Evolutionary conservation across 768 basidiomycete genomes (phyloP).

Genomic region (Tulasnella sp.): DNA sequence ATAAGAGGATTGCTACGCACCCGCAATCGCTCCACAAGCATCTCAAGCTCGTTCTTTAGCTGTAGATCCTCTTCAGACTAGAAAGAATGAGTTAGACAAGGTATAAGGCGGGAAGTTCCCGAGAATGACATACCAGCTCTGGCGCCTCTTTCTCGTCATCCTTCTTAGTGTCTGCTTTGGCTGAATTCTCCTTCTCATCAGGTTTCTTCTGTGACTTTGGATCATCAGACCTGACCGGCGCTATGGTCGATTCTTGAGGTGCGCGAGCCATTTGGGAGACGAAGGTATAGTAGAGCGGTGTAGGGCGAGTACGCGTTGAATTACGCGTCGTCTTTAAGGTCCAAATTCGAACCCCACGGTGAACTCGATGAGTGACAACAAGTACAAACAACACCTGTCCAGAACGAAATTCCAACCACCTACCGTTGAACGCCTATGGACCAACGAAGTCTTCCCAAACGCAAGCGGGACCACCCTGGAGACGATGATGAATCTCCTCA

Average conservation of each 20-base stretch:
- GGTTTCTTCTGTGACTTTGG: conserved; percentile 59
- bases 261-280: conserved; percentile 17
- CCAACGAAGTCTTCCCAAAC: too few relatives aligned
- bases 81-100: background rate
- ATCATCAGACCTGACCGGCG: conserved; percentile 59
- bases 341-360: conserved; percentile 2
- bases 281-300: conserved; percentile 14
- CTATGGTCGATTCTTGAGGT: conserved; percentile 23
- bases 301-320: conserved; percentile 4
- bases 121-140: conserved; percentile 58
- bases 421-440: conserved; percentile 11
- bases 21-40: conserved; percentile 90
- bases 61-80: conserved; percentile 94
- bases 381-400: background rate
- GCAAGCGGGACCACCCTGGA: conserved; percentile 70
- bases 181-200: conserved; percentile 38
- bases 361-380: background rate
- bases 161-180: conserved; percentile 47
- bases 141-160: conserved; percentile 52
- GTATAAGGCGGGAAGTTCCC: background rate
- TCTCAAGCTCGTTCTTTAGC: conserved; percentile 88
- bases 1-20: conserved; percentile 38
- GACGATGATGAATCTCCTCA: conserved; percentile 38
- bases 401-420: background rate
- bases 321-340: conserved; percentile 10